These are phyloP conservation scores for Prunus salicina DNA, from an alignment of 306 rosid genomes.

Conservation along the genomic window DNA sequence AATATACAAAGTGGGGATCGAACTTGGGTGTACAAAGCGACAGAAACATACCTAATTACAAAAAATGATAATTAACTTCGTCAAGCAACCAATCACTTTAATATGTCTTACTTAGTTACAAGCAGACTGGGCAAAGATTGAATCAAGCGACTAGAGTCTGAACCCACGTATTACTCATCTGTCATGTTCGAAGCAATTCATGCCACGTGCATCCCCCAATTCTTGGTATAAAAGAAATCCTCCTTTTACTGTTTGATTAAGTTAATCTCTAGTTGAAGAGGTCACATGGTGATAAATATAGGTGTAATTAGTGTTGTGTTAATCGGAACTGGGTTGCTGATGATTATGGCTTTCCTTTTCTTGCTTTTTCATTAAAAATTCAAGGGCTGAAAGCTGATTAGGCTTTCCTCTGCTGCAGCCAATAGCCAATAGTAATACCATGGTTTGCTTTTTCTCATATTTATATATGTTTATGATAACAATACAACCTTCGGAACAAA, in stretches of 20 bases:
- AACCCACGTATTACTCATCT: too few species aligned
- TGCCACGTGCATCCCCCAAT: constrained; percentile 28
- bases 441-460: not conserved
- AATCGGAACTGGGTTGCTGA: not conserved
- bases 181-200: constrained; percentile 17
- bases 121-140: too few species aligned
- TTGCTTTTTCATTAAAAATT: not conserved
- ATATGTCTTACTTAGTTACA: too few species aligned
- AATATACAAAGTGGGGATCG: too few species aligned
- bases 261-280: not conserved
- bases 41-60: too few species aligned
- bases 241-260: not conserved
- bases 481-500: not conserved
- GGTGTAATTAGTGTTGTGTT: constrained; percentile 24
- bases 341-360: not conserved
- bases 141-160: too few species aligned
- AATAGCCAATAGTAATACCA: not conserved
- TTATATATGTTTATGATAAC: not conserved
- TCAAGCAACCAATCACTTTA: too few species aligned
- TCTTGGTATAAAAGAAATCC: constrained; percentile 13
- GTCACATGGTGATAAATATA: constrained; percentile 10
- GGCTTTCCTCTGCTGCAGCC: not conserved
- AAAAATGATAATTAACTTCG: too few species aligned
- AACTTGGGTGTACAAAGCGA: too few species aligned
- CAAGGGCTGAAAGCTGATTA: not conserved